phyloP scores from a whole-genome alignment of 2,329 filamentous ascomycete species.

The Penicillium polonicum region DNA sequence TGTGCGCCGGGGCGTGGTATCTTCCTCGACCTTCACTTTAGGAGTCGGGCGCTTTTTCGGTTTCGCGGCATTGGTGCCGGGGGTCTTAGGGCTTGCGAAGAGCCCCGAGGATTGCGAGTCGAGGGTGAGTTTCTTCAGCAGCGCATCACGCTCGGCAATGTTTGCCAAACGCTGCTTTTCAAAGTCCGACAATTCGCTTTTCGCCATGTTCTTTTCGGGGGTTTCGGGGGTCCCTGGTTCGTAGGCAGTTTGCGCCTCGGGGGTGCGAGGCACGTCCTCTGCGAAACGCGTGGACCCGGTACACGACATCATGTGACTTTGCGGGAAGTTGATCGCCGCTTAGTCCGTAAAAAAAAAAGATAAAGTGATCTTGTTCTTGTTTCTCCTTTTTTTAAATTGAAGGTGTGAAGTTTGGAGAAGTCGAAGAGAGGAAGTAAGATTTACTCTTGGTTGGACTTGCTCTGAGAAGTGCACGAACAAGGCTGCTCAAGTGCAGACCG shows the following conservation, averaged over 20 bases:
- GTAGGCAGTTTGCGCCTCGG: not conserved
- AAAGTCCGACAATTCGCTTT: conserved; percentile 72
- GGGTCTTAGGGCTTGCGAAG: conserved; percentile 54
- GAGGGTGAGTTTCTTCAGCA: conserved; percentile 73
- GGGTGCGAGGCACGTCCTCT: not conserved
- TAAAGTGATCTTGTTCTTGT: not conserved
- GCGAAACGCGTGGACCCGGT: conserved; percentile 10
- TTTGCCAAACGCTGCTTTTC: conserved; percentile 82
- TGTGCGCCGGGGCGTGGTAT: conserved; percentile 56
- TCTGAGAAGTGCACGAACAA: not conserved
- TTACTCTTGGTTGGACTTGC: not conserved
- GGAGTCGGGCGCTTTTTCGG: conserved; percentile 49
- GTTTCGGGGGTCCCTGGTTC: not conserved
- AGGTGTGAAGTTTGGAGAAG: not conserved
- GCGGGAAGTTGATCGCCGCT: conserved; percentile 6
- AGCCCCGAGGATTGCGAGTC: conserved; percentile 68
- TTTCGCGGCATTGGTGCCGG: conserved; percentile 49
- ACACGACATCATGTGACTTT: conserved; percentile 23
- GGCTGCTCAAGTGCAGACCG: not conserved
- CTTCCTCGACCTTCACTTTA: conserved; percentile 64
- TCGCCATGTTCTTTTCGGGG: not conserved
- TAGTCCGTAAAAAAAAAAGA: not conserved
- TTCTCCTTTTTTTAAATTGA: not conserved
- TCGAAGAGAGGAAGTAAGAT: not conserved
- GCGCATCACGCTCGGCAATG: conserved; percentile 79